These are phyloP conservation scores for Talaromyces atroroseus DNA, from an alignment of 2,329 filamentous ascomycete species.

Conservation along the genomic window DNA sequence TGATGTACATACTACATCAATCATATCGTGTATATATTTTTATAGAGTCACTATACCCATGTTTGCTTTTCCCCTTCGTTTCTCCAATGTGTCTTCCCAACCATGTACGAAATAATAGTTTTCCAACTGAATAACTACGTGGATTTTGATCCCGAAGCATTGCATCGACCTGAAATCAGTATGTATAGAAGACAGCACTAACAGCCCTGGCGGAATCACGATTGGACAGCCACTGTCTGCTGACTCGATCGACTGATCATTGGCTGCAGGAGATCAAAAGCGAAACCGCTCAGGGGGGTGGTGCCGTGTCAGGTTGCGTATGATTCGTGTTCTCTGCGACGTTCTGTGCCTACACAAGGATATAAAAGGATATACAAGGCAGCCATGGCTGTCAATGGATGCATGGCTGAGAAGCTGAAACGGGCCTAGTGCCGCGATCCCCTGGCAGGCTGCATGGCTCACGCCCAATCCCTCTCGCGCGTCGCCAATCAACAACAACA, in stretches of 20 bases:
- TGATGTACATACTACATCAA: background rate
- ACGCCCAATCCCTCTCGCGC: background rate
- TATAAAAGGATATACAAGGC: background rate
- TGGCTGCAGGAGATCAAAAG: background rate
- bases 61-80: background rate
- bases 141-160: background rate
- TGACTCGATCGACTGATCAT: conserved; percentile 7
- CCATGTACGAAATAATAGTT: background rate
- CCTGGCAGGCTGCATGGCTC: background rate
- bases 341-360: too few species aligned
- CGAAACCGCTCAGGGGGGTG: background rate
- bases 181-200: background rate
- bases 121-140: background rate
- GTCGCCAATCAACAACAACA: background rate
- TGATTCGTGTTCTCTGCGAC: background rate
- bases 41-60: background rate
- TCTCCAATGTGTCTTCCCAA: background rate
- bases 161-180: background rate
- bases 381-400: background rate
- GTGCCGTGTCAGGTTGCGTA: background rate
- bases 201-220: background rate
- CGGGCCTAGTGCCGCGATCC: background rate
- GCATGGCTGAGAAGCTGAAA: background rate
- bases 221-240: conserved; percentile 4
- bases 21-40: background rate